Base-by-base conservation (phyloP, 371 early-diverging fungal genomes). In the Mortierella sp. region DNA sequence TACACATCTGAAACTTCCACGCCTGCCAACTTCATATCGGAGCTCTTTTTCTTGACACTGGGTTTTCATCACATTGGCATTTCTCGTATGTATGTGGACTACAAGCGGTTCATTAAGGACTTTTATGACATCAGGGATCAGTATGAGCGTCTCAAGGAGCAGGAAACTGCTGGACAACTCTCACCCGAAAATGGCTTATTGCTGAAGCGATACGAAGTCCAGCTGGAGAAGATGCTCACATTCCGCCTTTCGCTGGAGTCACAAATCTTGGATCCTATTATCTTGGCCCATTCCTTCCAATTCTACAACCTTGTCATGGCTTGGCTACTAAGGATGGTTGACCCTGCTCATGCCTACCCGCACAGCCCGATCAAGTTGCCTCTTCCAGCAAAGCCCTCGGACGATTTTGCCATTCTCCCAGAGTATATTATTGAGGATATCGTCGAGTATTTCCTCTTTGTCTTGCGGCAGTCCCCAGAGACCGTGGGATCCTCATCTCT, bases 401-500 rank as follows among this genome's bases (percentile, higher is more conserved):
- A 83, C 8, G 58, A 61, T 13, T 95, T 94, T 85, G 82, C 89
- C 3, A 90, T 90, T 82, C 83, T 97, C 7, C 98, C 98, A 14
- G 97, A 98, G 78, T 97, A 92, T 82, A 88, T 97, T 34, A 72
- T 98, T 39, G 96, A 96, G 73, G 97, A 98, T 70, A 83, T 93
- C 43, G 85, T 91, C 26, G 92, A 91, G 53, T 86, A 91, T 27
- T 87, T 90, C 45, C 81, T 91, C 30, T 92, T 89, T 80, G 82
- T 83, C 31, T 70, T 79, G 60, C 88, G 92, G 7, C 86, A 87
- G 65, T 84, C 90, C 21, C 84, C 87, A 0, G 82, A 83, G 14
- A 83, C 89, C 2, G 82, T 93, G 57, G 84, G 82, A 27, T 69
- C 71, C 31, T 78, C 83, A 3, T 84, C 90, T 2, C 82, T 88